A percentile compares a stretch with the other conserved stretches of the same genome.
Conservation (phyloP, 192 early-diverging fungal genomes). For the Coemansia sp. region DNA sequence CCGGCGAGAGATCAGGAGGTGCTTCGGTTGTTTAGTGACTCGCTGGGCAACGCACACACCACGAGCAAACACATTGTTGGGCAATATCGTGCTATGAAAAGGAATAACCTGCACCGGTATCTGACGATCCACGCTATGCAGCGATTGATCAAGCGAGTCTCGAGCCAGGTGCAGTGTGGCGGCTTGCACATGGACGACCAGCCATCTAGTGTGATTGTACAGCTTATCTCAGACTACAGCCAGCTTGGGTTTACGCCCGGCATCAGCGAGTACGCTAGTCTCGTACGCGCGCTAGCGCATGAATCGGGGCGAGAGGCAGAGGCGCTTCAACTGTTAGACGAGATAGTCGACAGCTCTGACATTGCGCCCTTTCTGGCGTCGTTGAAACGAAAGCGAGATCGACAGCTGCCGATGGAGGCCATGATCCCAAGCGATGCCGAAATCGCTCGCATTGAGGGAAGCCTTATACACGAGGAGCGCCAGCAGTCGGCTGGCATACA, state of each 20-base stretch:
- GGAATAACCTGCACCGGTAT: conserved; percentile 28
- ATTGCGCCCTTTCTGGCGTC: conserved; percentile 35
- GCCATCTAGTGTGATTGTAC: conserved; percentile 22
- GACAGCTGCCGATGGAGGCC: conserved; percentile 10
- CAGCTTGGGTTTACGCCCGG: conserved; percentile 31
- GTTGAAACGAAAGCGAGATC: not conserved
- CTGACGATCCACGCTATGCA: conserved; percentile 43
- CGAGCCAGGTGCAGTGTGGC: conserved; percentile 4
- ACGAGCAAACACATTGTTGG: conserved; percentile 14
- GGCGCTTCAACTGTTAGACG: conserved; percentile 47
- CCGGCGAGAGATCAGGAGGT: conserved; percentile 23
- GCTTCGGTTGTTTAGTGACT: conserved; percentile 38
- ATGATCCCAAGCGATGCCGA: conserved; percentile 45
- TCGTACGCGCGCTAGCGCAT: conserved; percentile 40
- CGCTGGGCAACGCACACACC: conserved; percentile 3
- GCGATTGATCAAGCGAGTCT: conserved; percentile 27
- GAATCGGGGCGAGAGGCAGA: conserved; percentile 43
- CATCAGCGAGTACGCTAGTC: conserved; percentile 38
- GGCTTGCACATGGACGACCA: conserved; percentile 11
- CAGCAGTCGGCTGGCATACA: conserved; percentile 1
- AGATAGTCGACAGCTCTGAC: conserved; percentile 39
- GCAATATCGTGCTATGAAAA: conserved; percentile 29
- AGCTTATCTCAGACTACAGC: conserved; percentile 41
- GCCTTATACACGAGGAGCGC: conserved; percentile 14
- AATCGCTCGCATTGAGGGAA: conserved; percentile 39